These are phyloP conservation scores for Urochloa ruziziensis DNA, from an alignment of 176 grass and related monocot species.

Conservation along the genomic window DNA sequence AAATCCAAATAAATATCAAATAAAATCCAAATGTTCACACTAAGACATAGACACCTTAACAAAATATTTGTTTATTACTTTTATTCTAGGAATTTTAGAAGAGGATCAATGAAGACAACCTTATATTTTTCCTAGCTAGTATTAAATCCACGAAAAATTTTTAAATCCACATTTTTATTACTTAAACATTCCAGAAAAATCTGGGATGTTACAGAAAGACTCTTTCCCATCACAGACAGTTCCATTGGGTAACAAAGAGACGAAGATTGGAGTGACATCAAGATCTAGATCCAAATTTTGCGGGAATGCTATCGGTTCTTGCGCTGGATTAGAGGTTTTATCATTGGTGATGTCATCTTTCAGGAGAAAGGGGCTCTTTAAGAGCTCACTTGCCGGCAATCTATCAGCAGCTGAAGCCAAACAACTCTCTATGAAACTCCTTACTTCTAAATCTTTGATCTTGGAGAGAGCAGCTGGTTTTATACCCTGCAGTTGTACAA, in stretches of 20 bases:
- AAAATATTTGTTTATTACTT: too few species aligned
- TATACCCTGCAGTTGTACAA: slow-evolving; percentile 24
- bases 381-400: slow-evolving; percentile 38
- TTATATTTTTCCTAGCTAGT: too few species aligned
- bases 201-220: too few species aligned
- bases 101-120: too few species aligned
- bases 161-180: too few species aligned
- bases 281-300: slow-evolving; percentile 5
- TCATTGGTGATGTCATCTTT: slow-evolving; percentile 13
- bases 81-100: too few species aligned
- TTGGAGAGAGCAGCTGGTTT: slow-evolving; percentile 54
- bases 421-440: slow-evolving; percentile 55
- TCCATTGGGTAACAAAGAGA: neutral
- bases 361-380: slow-evolving; percentile 44
- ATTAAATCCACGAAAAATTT: too few species aligned
- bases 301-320: neutral
- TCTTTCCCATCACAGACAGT: neutral
- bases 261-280: neutral
- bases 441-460: slow-evolving; percentile 51
- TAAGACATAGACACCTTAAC: too few species aligned
- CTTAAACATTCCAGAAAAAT: too few species aligned
- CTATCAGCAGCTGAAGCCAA: slow-evolving; percentile 38
- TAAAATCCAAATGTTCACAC: too few species aligned
- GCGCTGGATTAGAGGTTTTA: neutral
- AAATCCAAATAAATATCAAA: too few species aligned